These are phyloP conservation scores for Fistulifera solaris DNA, from an alignment of 108 stramenopile genomes.

Conservation along the genomic window DNA sequence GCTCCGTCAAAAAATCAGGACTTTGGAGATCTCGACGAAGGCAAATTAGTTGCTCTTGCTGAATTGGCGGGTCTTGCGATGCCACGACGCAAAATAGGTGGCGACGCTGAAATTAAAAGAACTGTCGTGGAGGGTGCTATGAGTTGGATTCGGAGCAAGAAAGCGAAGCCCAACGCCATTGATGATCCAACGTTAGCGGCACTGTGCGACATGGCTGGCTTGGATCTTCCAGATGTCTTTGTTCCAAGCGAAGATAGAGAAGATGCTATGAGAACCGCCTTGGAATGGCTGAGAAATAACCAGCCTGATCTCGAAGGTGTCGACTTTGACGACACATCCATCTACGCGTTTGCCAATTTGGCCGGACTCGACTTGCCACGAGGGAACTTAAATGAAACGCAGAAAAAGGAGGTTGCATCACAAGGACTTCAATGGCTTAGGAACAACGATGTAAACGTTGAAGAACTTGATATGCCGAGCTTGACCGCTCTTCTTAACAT, in stretches of 20 bases:
- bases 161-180: conserved; percentile 1
- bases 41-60: background rate
- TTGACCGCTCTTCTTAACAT: conserved; percentile 6
- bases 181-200: conserved; percentile 7
- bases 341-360: conserved; percentile 5
- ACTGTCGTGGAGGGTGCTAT: conserved; percentile 18
- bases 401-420: conserved; percentile 2
- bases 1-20: conserved; percentile 8
- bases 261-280: conserved; percentile 11
- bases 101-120: background rate
- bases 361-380: conserved; percentile 2
- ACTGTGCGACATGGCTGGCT: conserved; percentile 6
- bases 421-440: conserved; percentile 14
- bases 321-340: conserved; percentile 2
- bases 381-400: background rate
- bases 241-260: conserved; percentile 10
- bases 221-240: conserved; percentile 7
- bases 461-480: conserved; percentile 1
- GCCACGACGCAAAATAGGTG: background rate
- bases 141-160: conserved; percentile 22
- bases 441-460: conserved; percentile 5
- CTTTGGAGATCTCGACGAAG: background rate
- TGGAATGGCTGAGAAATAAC: conserved; percentile 21
- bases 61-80: conserved; percentile 2
- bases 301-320: background rate